Percentiles rank a stretch among this genome's conserved stretches.
These are phyloP conservation scores for Monilinia polystroma DNA, from an alignment of 2,329 filamentous ascomycete species.

Conservation along the genomic window DNA sequence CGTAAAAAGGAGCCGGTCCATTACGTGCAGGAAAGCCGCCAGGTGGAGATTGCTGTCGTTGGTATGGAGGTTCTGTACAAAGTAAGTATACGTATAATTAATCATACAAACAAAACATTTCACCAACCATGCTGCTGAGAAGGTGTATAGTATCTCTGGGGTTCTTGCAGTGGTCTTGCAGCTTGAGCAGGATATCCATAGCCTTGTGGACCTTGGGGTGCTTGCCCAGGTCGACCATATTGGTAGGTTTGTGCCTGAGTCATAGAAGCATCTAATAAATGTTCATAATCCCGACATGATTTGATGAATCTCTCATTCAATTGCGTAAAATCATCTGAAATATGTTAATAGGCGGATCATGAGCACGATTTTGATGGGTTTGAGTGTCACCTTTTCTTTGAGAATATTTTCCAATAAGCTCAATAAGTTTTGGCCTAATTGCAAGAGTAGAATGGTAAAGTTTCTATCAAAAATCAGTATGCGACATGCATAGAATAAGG, in stretches of 20 bases:
- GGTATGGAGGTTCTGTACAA: slow-evolving; percentile 44
- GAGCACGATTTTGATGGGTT: not conserved
- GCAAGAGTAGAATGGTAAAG: slow-evolving; percentile 89
- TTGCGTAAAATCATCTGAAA: slow-evolving; percentile 93
- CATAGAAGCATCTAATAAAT: slow-evolving; percentile 95
- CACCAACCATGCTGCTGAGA: slow-evolving; percentile 45
- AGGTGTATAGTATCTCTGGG: slow-evolving; percentile 68
- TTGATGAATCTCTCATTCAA: slow-evolving; percentile 99
- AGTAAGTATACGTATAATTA: not conserved
- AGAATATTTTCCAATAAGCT: slow-evolving; percentile 97
- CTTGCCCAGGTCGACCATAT: slow-evolving; percentile 53
- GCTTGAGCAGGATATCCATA: slow-evolving; percentile 43
- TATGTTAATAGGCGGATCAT: slow-evolving; percentile 24
- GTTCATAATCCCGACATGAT: slow-evolving; percentile 92
- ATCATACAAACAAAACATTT: slow-evolving; percentile 5
- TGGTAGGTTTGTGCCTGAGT: slow-evolving; percentile 83
- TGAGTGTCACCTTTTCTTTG: slow-evolving; percentile 82
- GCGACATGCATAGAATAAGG: not conserved
- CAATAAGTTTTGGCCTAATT: slow-evolving; percentile 94
- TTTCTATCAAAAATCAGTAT: slow-evolving; percentile 52
- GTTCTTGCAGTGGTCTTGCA: slow-evolving; percentile 53
- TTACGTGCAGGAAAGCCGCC: slow-evolving; percentile 56
- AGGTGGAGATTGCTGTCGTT: slow-evolving; percentile 51
- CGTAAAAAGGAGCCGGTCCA: slow-evolving; percentile 62
- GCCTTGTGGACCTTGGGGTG: slow-evolving; percentile 27